Evolutionary conservation across 352 stramenopile genomes (phyloP).

Genomic region (Phytophthora nicotianae): DNA sequence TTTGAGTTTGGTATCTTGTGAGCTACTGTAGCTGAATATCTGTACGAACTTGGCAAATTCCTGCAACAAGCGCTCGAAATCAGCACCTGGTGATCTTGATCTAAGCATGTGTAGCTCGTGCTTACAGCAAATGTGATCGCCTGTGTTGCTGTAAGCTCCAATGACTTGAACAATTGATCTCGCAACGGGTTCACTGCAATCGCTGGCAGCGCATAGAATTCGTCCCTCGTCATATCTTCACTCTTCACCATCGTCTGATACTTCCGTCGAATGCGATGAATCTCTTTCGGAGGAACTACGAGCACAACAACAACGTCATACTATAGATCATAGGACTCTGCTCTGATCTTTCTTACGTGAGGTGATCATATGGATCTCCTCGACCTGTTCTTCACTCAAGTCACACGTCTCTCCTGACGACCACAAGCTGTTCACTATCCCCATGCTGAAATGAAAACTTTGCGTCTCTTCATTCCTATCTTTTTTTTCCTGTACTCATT

Average conservation of each 20-base stretch:
- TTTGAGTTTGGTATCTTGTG: slow-evolving; percentile 53
- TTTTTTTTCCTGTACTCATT: slow-evolving; percentile 12
- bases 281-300: slow-evolving; percentile 56
- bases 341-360: slow-evolving; percentile 35
- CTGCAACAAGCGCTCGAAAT: slow-evolving; percentile 23
- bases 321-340: too few relatives aligned
- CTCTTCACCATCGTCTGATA: slow-evolving; percentile 36
- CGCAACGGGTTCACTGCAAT: slow-evolving; percentile 52
- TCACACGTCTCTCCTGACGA: slow-evolving; percentile 38
- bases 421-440: slow-evolving; percentile 19
- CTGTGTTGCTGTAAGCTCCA: slow-evolving; percentile 42
- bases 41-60: slow-evolving; percentile 63
- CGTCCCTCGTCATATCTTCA: slow-evolving; percentile 61
- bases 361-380: slow-evolving; percentile 69
- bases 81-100: neutral
- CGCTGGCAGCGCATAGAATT: slow-evolving; percentile 53
- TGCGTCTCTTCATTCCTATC: slow-evolving; percentile 12
- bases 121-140: slow-evolving; percentile 49
- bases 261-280: slow-evolving; percentile 56
- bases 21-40: slow-evolving; percentile 66
- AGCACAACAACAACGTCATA: neutral
- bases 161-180: slow-evolving; percentile 48
- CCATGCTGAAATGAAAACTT: slow-evolving; percentile 18
- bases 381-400: slow-evolving; percentile 58
- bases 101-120: neutral